Base-by-base conservation (phyloP, 2,329 filamentous ascomycete species). In the Paraconiothyrium brasiliense region DNA sequence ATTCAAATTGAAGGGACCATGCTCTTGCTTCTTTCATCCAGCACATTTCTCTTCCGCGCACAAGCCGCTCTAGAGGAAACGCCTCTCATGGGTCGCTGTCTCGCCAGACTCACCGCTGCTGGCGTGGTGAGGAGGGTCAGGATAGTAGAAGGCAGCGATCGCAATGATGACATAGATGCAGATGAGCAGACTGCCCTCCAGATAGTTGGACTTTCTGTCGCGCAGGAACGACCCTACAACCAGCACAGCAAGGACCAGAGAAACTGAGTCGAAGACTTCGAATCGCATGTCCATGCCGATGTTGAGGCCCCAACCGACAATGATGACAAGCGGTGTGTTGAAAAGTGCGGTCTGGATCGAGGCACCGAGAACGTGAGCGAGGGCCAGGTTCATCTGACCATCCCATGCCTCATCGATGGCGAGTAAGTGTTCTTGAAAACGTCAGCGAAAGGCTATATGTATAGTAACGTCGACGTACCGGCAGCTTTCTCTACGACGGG, bases 321-420 rank as follows among this genome's bases (percentile, higher is more conserved):
- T 84, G 37, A 97, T 88, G 8, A 92, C 89, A 4, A 97, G 85
- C 0, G 94, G 93, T 0, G 90, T 92, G 75, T 96, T 97, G 74
- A 97, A 88, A 35, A 97, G 85, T 0, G 93, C 92, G 0, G 94
- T 97, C 79, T 97, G 94, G 61, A 97, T 90, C 0, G 92, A 94
- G 2, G 93, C 90, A 50, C 92, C 93, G 46, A 97, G 87, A 57
- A 95, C 92, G 76, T 97, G 93, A 48, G 92, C 91, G 30, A 95
- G 84, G 0, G 92, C 92, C 78, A 94, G 90, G 81, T 95, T 95
- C 84, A 94, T 93, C 70, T 90, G 89, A 74, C 92, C 88, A 70
- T 92, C 90, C 84, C 89, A 94, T 27, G 92, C 92, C 83, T 96
- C 92, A 69, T 95, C 92, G 61, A 96, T 84, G 46, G 92, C 91